Evolutionary conservation across 805 yeast species (phyloP).

Genomic region (Jamesozyma piceae): DNA sequence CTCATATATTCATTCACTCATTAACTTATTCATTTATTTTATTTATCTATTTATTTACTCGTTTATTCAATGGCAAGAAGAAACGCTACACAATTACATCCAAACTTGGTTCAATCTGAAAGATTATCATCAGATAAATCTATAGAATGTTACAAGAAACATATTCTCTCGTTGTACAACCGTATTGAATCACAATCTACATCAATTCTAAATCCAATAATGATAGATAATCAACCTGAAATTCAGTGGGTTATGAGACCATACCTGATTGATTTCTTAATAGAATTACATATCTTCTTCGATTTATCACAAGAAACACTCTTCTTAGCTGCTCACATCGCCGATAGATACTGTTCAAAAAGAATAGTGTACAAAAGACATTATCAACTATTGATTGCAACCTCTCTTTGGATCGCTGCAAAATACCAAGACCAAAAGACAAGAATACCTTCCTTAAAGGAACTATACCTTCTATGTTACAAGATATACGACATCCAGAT

Average conservation of each 20-base stretch:
- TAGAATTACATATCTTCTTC: constrained; percentile 77
- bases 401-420: constrained; percentile 79
- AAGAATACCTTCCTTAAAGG: constrained; percentile 65
- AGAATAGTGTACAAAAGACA: constrained; percentile 72
- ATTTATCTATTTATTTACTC: not conserved
- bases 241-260: constrained; percentile 72
- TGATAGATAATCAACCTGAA: constrained; percentile 83
- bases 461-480: constrained; percentile 63
- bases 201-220: constrained; percentile 33
- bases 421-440: constrained; percentile 83
- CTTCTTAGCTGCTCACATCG: constrained; percentile 68
- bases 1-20: no score
- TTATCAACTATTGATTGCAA: constrained; percentile 76
- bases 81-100: not conserved
- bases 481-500: constrained; percentile 44
- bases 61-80: not conserved
- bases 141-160: not conserved
- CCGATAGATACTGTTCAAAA: constrained; percentile 76
- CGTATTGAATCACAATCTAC: not conserved
- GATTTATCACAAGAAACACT: constrained; percentile 78
- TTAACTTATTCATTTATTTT: no score
- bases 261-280: constrained; percentile 83
- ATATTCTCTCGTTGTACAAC: not conserved
- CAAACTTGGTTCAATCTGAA: not conserved
- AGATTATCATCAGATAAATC: not conserved